phyloP scores from a whole-genome alignment of 805 yeast species.

The Lachancea waltii region DNA sequence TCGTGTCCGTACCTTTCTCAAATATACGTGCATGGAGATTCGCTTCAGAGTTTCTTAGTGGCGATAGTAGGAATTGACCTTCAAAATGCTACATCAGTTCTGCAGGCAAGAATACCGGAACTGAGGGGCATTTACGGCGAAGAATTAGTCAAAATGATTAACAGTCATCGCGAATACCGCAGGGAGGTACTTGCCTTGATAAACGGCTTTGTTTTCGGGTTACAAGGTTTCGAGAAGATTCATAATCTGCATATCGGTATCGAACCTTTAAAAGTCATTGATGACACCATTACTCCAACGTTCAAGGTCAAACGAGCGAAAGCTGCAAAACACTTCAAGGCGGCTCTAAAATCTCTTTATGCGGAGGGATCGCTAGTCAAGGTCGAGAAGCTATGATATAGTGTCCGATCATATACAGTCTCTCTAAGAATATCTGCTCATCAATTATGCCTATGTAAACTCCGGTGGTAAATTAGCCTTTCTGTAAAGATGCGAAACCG shows the following conservation, averaged over 20 bases:
- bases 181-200: constrained; percentile 16
- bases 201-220: constrained; percentile 25
- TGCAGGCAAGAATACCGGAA: constrained; percentile 31
- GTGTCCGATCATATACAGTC: too few relatives aligned
- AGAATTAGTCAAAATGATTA: constrained; percentile 22
- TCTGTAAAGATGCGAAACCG: constrained; percentile 12
- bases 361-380: constrained; percentile 41
- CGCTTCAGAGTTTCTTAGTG: constrained; percentile 48
- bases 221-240: constrained; percentile 60
- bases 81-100: constrained; percentile 34
- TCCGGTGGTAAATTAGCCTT: constrained; percentile 13
- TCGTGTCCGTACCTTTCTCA: constrained; percentile 47
- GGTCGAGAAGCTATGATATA: constrained; percentile 18
- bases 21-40: constrained; percentile 58
- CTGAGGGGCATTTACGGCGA: constrained; percentile 22
- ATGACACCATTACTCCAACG: constrained; percentile 64
- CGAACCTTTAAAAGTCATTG: constrained; percentile 58
- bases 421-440: too few relatives aligned
- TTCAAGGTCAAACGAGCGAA: constrained; percentile 47
- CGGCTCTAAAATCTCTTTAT: constrained; percentile 40
- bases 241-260: constrained; percentile 46
- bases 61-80: constrained; percentile 59
- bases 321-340: constrained; percentile 40
- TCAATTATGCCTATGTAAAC: constrained; percentile 2
- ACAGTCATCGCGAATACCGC: constrained; percentile 16